A percentile compares a stretch with the other conserved stretches of the same genome.
Conservation (phyloP, 306 rosid genomes). For the Rosa persica region DNA sequence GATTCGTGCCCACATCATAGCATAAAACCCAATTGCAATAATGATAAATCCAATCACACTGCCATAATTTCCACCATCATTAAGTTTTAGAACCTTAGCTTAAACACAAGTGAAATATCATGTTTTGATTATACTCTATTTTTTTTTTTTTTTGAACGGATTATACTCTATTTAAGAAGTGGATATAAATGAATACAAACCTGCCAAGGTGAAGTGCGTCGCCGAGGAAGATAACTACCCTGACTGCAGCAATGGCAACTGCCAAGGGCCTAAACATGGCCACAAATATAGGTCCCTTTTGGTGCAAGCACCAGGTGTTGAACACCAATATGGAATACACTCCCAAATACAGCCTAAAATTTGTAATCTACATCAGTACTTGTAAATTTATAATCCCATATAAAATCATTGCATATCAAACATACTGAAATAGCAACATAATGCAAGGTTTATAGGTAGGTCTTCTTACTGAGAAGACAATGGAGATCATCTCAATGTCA, state of each 20-base stretch:
- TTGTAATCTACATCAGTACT: neutral
- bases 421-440: neutral
- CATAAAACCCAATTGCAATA: slow-evolving; percentile 25
- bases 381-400: neutral
- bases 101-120: neutral
- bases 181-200: slow-evolving; percentile 3
- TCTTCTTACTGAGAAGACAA: slow-evolving; percentile 28
- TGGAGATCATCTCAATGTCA: neutral
- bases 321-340: slow-evolving; percentile 16
- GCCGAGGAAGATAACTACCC: slow-evolving; percentile 28
- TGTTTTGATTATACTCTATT: neutral
- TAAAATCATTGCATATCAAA: neutral
- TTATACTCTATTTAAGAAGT: neutral
- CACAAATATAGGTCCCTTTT: slow-evolving; percentile 31
- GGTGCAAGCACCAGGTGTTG: slow-evolving; percentile 30
- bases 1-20: slow-evolving; percentile 17
- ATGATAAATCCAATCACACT: slow-evolving; percentile 20
- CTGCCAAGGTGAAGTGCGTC: slow-evolving; percentile 36
- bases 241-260: slow-evolving; percentile 33
- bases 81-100: neutral
- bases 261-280: slow-evolving; percentile 33
- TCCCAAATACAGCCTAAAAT: slow-evolving; percentile 23
- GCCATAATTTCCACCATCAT: neutral
- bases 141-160: no score
- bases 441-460: neutral